phyloP scores from a whole-genome alignment of 805 yeast genomes.

The Diddensiella caesifluorescens region DNA sequence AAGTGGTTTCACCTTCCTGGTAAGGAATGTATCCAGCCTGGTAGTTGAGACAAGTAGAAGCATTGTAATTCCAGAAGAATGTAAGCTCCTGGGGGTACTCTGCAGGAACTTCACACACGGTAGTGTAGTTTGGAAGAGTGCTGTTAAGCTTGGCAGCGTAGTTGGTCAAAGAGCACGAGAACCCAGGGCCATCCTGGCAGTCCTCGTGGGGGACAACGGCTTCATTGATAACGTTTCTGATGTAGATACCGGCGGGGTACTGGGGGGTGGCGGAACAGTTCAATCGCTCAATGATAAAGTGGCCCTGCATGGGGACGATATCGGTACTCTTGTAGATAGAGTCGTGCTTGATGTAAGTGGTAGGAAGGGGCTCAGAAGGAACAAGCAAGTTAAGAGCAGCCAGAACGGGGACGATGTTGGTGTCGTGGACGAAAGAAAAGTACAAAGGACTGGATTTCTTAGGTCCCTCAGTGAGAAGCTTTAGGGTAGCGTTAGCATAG shows the following conservation, averaged over 20 bases:
- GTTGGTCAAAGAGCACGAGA: conserved; percentile 39
- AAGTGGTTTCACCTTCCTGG: not conserved
- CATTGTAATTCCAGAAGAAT: conserved; percentile 31
- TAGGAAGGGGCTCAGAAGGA: conserved; percentile 39
- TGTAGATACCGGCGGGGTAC: conserved; percentile 31
- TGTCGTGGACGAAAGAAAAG: conserved; percentile 51
- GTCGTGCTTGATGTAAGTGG: conserved; percentile 39
- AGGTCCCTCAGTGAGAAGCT: conserved; percentile 38
- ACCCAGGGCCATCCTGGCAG: conserved; percentile 53
- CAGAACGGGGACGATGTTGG: conserved; percentile 47
- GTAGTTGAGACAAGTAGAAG: conserved; percentile 11
- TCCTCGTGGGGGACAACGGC: conserved; percentile 47
- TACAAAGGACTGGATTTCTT: conserved; percentile 35
- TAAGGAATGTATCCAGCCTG: not conserved
- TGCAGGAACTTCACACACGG: conserved; percentile 18
- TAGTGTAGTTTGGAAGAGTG: conserved; percentile 10
- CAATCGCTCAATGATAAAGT: conserved; percentile 46
- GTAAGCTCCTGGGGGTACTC: conserved; percentile 23
- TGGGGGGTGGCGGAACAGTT: conserved; percentile 36
- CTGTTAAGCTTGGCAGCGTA: conserved; percentile 20
- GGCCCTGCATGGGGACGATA: conserved; percentile 54
- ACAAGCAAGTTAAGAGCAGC: conserved; percentile 45
- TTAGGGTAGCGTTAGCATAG: conserved; percentile 44
- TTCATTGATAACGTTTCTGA: conserved; percentile 47
- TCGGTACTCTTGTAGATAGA: conserved; percentile 45